Evolutionary conservation across 1,284 basidiomycete genomes (phyloP), one percentile per base, ranked within the genome.

Genomic region (Rhizopogon parksii): DNA sequence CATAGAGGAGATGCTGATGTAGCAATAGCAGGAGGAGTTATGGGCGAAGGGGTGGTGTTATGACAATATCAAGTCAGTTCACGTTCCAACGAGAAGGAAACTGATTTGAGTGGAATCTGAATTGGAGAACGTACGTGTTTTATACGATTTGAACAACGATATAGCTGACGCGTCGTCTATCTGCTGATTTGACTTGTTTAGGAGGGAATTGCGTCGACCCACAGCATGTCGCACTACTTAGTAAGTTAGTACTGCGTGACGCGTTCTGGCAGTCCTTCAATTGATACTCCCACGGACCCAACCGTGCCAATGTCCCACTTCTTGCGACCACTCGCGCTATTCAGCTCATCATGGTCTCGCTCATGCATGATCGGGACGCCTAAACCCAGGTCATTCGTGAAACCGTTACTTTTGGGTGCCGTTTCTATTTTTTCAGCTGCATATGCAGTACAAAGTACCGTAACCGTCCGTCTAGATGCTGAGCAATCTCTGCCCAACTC

Each of bases 391-490:
- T 43, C 54, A 27, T 53, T 52, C 38, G 47, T 55, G 3, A 61
- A 55, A 32, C 64, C 60, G 8, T 52, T 65, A 46, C 40, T 71
- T 11, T 71, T 62, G 53, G 69, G 69, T 14, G 58, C 66, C 37
- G 62, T 61, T 21, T 60, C 74, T n/a, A 62, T 68, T n/a, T 46
- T 69, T 12, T 60, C 72, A 1, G 62, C 61, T 12, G 61, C 64
- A 0, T 56, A 69, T 40, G 62, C 60, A 0, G 50, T 68, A 27
- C 62, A 61, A 15, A 39, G 37, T 15, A 54, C 57, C n/a, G 50
- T 47, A 6, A 54, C 61, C 25, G 53, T 77, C 2, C 63, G 71
- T 40, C 64, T 76, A 6, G 76, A 78, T 54, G 64, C 72, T 2
- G 60, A 66, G 8, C 47, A 45, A 32, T 36, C 34, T 36, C 25